Evolutionary conservation across 306 rosid genomes (phyloP), one percentile per base, ranked within the genome.

Genomic region (Citrullus amarus): DNA sequence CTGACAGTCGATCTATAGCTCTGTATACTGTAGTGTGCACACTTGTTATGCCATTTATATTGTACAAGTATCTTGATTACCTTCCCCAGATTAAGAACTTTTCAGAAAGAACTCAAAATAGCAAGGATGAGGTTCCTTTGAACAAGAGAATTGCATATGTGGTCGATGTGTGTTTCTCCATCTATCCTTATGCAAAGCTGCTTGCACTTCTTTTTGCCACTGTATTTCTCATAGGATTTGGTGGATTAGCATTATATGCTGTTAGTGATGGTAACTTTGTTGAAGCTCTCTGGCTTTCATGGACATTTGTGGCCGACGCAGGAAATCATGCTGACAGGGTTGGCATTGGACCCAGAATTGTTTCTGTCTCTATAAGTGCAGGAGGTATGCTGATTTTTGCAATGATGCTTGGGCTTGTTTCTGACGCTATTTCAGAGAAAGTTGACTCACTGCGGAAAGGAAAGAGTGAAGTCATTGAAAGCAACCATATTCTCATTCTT

Each of bases 341-440:
- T 83, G 98, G 98, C 85, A 90, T 85, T 5, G 97, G 97, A 18
- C 97, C 93, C 81, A 94, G 98, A 85, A 92, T 94, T 36, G 98
- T 94, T 80, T 94, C 98, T 70, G 97, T 94, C 87, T 94, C 98
- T 62, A 89, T 94, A 77, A 94, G 96, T 79, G 85, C 98, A 17
- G 98, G 98, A 38, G 98, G 98, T 81, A 94, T 94, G 98, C 91
- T 94, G 15, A 92, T 94, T 84, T 94, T 94, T 88, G 98, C 98
- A 60, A 94, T 92, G 98, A 90, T 94, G 95, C 97, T 94, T 77
- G 98, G 98, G 43, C 97, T 94, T 69, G 91, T 94, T 83, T 94
- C 96, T 10, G 98, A 94, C 80, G 98, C 98, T 61, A 94, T 94
- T 86, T 88, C 98, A 4, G 98, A 92, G 91, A 92, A 92, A 89